Conservation (phyloP, 1,139 yeast species). For the Blastobotrys petasosporus region DNA sequence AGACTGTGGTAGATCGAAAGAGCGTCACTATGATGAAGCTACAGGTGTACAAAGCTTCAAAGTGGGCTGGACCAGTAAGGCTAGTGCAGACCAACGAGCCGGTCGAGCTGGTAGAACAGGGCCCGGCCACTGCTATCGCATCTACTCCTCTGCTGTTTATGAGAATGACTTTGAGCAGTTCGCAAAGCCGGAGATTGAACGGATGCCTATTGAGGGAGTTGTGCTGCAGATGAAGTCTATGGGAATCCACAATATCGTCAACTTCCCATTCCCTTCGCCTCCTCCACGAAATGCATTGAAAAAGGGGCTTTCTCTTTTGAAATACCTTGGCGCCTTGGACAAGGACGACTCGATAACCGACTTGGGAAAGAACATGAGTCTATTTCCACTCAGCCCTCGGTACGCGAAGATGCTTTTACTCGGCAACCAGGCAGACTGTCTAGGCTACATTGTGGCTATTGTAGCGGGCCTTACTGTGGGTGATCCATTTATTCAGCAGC, state of each 20-base stretch:
- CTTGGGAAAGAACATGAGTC: constrained; percentile 78
- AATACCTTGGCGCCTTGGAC: constrained; percentile 75
- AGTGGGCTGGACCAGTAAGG: constrained; percentile 89
- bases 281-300: constrained; percentile 60
- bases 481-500: constrained; percentile 75
- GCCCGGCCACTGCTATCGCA: constrained; percentile 93
- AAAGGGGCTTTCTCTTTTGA: constrained; percentile 63
- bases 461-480: constrained; percentile 94
- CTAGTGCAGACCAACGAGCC: constrained; percentile 90
- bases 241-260: constrained; percentile 87
- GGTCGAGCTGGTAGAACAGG: constrained; percentile 99
- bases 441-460: constrained; percentile 81
- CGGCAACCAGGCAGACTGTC: constrained; percentile 80
- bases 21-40: constrained; percentile 71
- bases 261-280: constrained; percentile 96
- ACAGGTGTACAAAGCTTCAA: constrained; percentile 93
- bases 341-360: constrained; percentile 53
- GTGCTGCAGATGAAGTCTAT: constrained; percentile 92
- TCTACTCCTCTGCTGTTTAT: constrained; percentile 91
- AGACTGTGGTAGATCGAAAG: constrained; percentile 92
- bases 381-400: constrained; percentile 90
- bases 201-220: constrained; percentile 96
- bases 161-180: constrained; percentile 82
- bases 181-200: constrained; percentile 78
- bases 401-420: constrained; percentile 84